Evolutionary conservation across 192 early-diverging fungal genomes (phyloP).

Genomic region (Spizellomyces sp.): DNA sequence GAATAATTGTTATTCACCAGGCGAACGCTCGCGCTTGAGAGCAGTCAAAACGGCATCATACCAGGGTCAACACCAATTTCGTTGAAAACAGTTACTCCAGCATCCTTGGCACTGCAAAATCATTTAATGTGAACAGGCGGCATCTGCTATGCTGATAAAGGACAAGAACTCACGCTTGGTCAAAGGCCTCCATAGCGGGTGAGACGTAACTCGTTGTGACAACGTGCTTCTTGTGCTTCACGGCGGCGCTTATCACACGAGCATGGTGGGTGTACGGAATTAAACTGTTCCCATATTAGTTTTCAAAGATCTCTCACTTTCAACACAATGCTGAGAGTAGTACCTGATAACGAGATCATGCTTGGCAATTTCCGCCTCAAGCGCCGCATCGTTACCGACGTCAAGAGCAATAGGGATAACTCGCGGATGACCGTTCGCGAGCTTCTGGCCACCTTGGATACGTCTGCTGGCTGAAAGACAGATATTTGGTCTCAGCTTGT

Average conservation of each 20-base stretch:
- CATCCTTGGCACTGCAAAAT: conserved; percentile 64
- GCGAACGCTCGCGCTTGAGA: no score
- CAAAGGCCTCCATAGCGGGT: conserved; percentile 79
- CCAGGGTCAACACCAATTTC: conserved; percentile 98
- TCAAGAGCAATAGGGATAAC: conserved; percentile 53
- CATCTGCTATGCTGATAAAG: neutral
- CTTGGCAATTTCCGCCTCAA: conserved; percentile 49
- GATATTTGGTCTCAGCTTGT: neutral
- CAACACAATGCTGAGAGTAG: no score
- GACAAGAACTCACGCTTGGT: conserved; percentile 56
- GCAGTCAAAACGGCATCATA: neutral
- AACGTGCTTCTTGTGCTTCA: conserved; percentile 86
- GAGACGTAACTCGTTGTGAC: conserved; percentile 97
- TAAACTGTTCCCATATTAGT: conserved; percentile 33
- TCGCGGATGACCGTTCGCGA: conserved; percentile 50
- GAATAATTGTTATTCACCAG: no score
- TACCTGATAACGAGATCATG: conserved; percentile 57
- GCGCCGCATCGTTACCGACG: conserved; percentile 49
- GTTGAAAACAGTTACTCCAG: conserved; percentile 89
- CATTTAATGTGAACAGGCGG: neutral
- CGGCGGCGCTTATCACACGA: conserved; percentile 72
- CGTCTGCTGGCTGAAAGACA: conserved; percentile 68
- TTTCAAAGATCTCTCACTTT: no score
- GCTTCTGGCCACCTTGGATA: conserved; percentile 72
- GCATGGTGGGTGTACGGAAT: conserved; percentile 78